Conservation (phyloP, 1,284 basidiomycete species). For the Trichosporon ovoides region DNA sequence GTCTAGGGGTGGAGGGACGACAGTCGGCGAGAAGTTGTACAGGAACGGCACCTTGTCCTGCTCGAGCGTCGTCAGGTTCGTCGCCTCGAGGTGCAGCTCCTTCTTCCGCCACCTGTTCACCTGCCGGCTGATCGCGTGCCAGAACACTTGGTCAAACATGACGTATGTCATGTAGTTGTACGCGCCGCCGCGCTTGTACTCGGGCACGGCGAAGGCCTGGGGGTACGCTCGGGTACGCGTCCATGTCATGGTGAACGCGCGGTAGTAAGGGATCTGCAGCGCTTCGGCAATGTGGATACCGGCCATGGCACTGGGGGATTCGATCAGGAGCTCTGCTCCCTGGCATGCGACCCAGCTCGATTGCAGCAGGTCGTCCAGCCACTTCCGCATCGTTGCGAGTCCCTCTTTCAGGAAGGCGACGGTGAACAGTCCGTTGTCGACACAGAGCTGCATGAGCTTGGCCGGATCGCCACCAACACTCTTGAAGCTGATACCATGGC, state of each 20-base stretch:
- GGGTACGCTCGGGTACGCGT: constrained; percentile 61
- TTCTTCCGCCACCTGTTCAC: constrained; percentile 68
- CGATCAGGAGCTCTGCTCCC: constrained; percentile 65
- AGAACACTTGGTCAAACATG: constrained; percentile 70
- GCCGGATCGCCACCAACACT: constrained; percentile 80
- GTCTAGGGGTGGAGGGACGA: constrained; percentile 85
- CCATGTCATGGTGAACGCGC: constrained; percentile 71
- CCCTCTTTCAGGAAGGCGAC: constrained; percentile 89
- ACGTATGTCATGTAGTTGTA: constrained; percentile 49
- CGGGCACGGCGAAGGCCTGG: constrained; percentile 59
- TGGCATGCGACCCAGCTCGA: constrained; percentile 67
- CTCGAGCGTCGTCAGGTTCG: constrained; percentile 60
- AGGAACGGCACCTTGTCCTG: constrained; percentile 56
- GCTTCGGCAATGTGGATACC: constrained; percentile 77
- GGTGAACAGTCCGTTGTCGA: constrained; percentile 95
- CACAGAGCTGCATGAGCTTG: constrained; percentile 62
- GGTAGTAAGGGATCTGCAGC: constrained; percentile 62
- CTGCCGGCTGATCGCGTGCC: constrained; percentile 65
- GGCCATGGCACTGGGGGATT: constrained; percentile 65
- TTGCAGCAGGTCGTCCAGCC: constrained; percentile 67
- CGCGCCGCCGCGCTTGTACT: constrained; percentile 49
- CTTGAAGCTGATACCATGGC: constrained; percentile 87
- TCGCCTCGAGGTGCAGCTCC: constrained; percentile 56
- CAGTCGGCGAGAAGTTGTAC: constrained; percentile 60
- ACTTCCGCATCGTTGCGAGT: constrained; percentile 72